Evolutionary conservation across 1,284 basidiomycete genomes (phyloP).

Genomic region (Ganoderma multipileum): DNA sequence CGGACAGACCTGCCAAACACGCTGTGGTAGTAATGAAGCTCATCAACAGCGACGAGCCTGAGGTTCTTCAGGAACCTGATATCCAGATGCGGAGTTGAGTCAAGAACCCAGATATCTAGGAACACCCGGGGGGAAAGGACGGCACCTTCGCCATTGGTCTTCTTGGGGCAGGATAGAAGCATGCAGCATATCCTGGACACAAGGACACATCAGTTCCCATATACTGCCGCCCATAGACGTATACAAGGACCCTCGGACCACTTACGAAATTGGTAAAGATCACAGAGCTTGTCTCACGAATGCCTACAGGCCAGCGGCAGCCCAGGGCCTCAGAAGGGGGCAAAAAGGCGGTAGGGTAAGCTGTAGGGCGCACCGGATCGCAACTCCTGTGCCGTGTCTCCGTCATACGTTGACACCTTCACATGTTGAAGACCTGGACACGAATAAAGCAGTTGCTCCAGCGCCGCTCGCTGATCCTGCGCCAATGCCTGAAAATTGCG

Average conservation of each 20-base stretch:
- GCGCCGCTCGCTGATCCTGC: slow-evolving; percentile 82
- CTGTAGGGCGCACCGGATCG: slow-evolving; percentile 53
- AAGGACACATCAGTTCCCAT: slow-evolving; percentile 23
- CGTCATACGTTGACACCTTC: slow-evolving; percentile 85
- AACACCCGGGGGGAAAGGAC: neutral
- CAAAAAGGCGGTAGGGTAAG: neutral
- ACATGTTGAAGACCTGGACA: slow-evolving; percentile 71
- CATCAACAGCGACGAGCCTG: slow-evolving; percentile 85
- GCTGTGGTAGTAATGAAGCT: slow-evolving; percentile 83
- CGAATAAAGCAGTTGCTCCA: slow-evolving; percentile 70
- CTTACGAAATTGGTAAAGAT: slow-evolving; percentile 82
- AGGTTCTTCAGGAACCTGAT: slow-evolving; percentile 75
- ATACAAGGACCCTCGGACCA: slow-evolving; percentile 19
- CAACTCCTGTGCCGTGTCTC: slow-evolving; percentile 80
- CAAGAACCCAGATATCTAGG: neutral
- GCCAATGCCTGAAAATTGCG: slow-evolving; percentile 72
- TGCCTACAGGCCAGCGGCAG: slow-evolving; percentile 46
- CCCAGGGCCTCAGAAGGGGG: neutral
- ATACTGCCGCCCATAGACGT: slow-evolving; percentile 1
- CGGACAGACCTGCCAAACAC: slow-evolving; percentile 70
- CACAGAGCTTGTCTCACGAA: slow-evolving; percentile 70
- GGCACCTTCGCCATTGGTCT: slow-evolving; percentile 77
- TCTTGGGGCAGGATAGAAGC: slow-evolving; percentile 87
- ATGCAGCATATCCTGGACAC: slow-evolving; percentile 84
- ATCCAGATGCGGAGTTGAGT: neutral